Evolutionary conservation across 768 basidiomycete species (phyloP).

Genomic region (Leccinum variicolor): DNA sequence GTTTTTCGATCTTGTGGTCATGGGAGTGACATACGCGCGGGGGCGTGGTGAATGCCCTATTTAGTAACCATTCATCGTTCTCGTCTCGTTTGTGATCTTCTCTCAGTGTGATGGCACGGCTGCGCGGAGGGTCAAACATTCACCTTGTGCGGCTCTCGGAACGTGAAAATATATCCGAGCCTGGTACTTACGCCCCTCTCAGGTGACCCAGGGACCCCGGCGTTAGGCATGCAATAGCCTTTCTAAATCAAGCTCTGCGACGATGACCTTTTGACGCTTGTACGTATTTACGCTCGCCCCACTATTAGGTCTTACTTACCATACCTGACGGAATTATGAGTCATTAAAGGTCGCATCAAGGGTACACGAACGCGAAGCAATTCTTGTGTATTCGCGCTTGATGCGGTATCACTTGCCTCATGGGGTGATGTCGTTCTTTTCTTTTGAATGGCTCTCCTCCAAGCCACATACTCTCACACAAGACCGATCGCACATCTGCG

Average conservation of each 20-base stretch:
- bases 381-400: slow-evolving; percentile 12
- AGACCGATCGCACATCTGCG: slow-evolving; percentile 19
- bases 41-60: not conserved
- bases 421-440: slow-evolving; percentile 7
- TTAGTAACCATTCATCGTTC: not conserved
- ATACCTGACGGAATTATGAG: slow-evolving; percentile 10
- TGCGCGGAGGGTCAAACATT: slow-evolving; percentile 3
- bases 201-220: slow-evolving; percentile 7
- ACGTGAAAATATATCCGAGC: not conserved
- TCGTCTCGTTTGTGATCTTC: slow-evolving; percentile 3
- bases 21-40: slow-evolving; percentile 1
- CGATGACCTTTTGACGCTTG: slow-evolving; percentile 5
- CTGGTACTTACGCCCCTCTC: slow-evolving; percentile 3
- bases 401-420: slow-evolving; percentile 16
- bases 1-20: not conserved
- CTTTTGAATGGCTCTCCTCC: slow-evolving; percentile 3
- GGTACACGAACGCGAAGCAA: slow-evolving; percentile 4
- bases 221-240: slow-evolving; percentile 2
- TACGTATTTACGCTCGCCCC: slow-evolving; percentile 26
- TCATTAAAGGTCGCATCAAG: slow-evolving; percentile 15
- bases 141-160: not conserved
- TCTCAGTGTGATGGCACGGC: slow-evolving; percentile 3
- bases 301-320: slow-evolving; percentile 16
- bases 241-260: slow-evolving; percentile 20
- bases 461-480: slow-evolving; percentile 1